Conservation (phyloP, 2,329 filamentous ascomycete species). For the Triangularia setosa region DNA sequence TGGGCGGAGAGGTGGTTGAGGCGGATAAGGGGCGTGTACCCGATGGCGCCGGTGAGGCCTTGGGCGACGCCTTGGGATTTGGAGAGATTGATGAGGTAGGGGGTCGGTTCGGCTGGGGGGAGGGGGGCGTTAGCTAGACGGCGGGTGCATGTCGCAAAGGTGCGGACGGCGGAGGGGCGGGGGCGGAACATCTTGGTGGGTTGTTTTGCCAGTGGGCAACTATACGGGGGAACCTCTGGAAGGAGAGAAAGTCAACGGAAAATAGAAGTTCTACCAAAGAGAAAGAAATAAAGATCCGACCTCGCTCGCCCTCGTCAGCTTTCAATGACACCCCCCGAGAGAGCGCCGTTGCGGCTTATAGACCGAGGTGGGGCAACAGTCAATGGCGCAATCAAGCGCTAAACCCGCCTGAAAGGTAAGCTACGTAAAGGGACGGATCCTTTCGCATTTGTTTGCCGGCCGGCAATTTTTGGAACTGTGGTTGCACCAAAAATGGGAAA, state of each 20-base stretch:
- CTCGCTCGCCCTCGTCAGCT: constrained; percentile 3
- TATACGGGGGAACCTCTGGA: background rate
- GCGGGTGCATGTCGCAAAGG: constrained; percentile 61
- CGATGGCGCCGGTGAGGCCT: constrained; percentile 84
- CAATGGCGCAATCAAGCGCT: constrained; percentile 24
- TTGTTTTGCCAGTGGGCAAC: background rate
- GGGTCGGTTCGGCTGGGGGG: constrained; percentile 32
- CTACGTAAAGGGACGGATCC: background rate
- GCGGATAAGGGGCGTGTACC: constrained; percentile 91
- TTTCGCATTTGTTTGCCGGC: background rate
- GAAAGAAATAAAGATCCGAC: constrained; percentile 1
- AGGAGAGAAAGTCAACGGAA: background rate
- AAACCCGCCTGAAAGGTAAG: constrained; percentile 13
- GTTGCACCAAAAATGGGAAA: background rate
- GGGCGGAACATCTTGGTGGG: constrained; percentile 62
- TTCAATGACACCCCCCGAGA: background rate
- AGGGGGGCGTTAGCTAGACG: constrained; percentile 42
- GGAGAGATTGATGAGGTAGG: constrained; percentile 69
- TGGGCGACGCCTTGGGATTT: constrained; percentile 74
- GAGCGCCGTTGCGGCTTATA: background rate
- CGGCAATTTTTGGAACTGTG: background rate
- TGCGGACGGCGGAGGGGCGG: constrained; percentile 52
- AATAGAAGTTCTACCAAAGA: background rate
- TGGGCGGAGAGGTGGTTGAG: constrained; percentile 83
- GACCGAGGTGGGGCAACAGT: background rate